Conservation (phyloP, 1,284 basidiomycete species). For the Ceratobasidium sp. region DNA sequence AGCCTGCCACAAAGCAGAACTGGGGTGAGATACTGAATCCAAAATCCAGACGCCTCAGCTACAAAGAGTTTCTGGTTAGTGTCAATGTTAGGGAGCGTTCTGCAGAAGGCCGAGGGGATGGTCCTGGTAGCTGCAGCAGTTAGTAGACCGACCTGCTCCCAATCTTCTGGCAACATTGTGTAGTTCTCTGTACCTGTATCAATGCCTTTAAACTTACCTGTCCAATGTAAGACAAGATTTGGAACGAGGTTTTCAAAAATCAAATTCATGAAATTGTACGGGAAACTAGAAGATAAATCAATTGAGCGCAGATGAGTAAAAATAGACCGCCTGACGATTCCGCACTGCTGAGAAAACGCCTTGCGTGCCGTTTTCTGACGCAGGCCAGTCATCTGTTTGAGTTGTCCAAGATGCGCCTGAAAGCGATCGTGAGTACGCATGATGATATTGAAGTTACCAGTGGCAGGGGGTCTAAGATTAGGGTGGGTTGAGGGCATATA, state of each 20-base stretch:
- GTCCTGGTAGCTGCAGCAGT: constrained; percentile 52
- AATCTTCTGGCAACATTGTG: constrained; percentile 48
- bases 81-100: constrained; percentile 59
- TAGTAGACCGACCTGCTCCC: constrained; percentile 56
- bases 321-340: constrained; percentile 39
- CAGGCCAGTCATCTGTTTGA: too few relatives aligned
- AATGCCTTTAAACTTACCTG: constrained; percentile 60
- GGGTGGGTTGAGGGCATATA: constrained; percentile 37
- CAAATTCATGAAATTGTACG: constrained; percentile 49
- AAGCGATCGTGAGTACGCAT: too few relatives aligned
- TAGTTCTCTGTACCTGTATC: constrained; percentile 57
- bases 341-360: constrained; percentile 2
- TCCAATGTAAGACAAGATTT: constrained; percentile 41
- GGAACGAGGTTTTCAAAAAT: constrained; percentile 48
- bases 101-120: constrained; percentile 59
- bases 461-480: background rate
- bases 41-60: constrained; percentile 14
- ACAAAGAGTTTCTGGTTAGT: constrained; percentile 52
- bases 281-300: constrained; percentile 7
- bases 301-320: constrained; percentile 31
- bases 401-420: background rate
- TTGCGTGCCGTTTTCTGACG: background rate
- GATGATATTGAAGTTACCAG: constrained; percentile 1
- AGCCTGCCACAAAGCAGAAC: constrained; percentile 7
- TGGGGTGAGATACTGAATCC: constrained; percentile 16